Percentiles rank a stretch among this genome's conserved stretches.
Evolutionary conservation across 2,329 filamentous ascomycete genomes (phyloP).

Genomic region (Ciborinia camelliae): DNA sequence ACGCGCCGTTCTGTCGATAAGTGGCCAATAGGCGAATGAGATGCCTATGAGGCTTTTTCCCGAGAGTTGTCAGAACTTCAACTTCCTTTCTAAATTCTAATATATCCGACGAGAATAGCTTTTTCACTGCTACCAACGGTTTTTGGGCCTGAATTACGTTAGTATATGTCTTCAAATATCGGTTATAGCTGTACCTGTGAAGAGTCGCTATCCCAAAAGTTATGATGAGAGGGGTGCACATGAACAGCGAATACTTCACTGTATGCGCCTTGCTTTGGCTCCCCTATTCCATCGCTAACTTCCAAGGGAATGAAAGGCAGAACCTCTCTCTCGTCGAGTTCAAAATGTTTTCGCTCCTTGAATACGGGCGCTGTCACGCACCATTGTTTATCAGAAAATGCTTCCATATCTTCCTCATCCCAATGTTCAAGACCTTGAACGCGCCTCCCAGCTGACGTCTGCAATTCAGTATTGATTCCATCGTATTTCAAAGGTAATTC

Average conservation of each 20-base stretch:
- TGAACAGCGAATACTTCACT: constrained; percentile 26
- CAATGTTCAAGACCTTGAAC: constrained; percentile 22
- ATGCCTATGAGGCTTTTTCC: constrained; percentile 26
- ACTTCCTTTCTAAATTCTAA: constrained; percentile 26
- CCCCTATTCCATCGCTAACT: not conserved
- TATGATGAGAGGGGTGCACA: constrained; percentile 30
- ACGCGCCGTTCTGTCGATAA: constrained; percentile 26
- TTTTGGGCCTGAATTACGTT: constrained; percentile 19
- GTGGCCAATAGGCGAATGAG: constrained; percentile 36
- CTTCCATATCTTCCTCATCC: constrained; percentile 18
- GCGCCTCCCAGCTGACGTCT: not conserved
- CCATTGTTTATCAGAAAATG: constrained; percentile 26
- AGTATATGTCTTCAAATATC: not conserved
- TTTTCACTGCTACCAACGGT: constrained; percentile 28
- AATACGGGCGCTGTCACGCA: constrained; percentile 28
- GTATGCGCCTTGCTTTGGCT: constrained; percentile 26
- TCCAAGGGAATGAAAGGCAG: constrained; percentile 25
- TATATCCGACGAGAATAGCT: constrained; percentile 20
- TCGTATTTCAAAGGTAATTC: constrained; percentile 23
- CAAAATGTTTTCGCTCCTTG: constrained; percentile 13
- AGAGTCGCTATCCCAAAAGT: constrained; percentile 16
- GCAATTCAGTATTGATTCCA: not conserved
- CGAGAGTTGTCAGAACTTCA: constrained; percentile 21
- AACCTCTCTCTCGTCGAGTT: constrained; percentile 20
- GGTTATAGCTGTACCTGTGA: not conserved